Evolutionary conservation across 352 stramenopile genomes (phyloP).

Genomic region (Phytopythium oedochilum): DNA sequence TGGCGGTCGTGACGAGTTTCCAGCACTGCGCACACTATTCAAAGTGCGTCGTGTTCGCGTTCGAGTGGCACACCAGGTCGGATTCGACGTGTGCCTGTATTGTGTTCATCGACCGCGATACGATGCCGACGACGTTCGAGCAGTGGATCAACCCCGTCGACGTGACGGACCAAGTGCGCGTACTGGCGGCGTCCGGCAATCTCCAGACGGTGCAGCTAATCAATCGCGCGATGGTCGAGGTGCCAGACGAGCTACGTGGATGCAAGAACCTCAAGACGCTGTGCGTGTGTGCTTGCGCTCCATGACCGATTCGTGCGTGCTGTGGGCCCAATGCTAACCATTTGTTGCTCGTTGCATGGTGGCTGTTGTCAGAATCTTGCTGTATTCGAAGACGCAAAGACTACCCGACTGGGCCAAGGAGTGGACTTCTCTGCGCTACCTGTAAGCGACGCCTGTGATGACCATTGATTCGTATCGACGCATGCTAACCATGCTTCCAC

Average conservation of each 20-base stretch:
- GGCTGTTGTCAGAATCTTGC: slow-evolving; percentile 35
- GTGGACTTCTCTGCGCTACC: slow-evolving; percentile 26
- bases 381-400: slow-evolving; percentile 27
- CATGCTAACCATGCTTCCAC: too few species aligned
- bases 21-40: slow-evolving; percentile 25
- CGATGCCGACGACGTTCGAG: slow-evolving; percentile 15
- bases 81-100: slow-evolving; percentile 33
- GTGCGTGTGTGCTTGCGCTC: too few species aligned
- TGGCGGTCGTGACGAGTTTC: slow-evolving; percentile 20
- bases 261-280: slow-evolving; percentile 30
- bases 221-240: slow-evolving; percentile 28
- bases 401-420: slow-evolving; percentile 23
- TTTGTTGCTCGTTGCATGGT: too few species aligned
- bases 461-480: neutral
- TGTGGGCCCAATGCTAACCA: too few species aligned
- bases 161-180: slow-evolving; percentile 17
- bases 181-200: slow-evolving; percentile 25
- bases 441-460: slow-evolving; percentile 13
- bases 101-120: slow-evolving; percentile 29
- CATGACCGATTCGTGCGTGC: too few species aligned
- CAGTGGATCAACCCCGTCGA: slow-evolving; percentile 41
- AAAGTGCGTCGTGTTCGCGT: slow-evolving; percentile 37
- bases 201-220: slow-evolving; percentile 43
- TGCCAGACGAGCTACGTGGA: slow-evolving; percentile 22
- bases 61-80: slow-evolving; percentile 43